These are phyloP conservation scores for Suhomyces ambrosiae DNA, from an alignment of 1,139 yeast genomes.

Conservation along the genomic window DNA sequence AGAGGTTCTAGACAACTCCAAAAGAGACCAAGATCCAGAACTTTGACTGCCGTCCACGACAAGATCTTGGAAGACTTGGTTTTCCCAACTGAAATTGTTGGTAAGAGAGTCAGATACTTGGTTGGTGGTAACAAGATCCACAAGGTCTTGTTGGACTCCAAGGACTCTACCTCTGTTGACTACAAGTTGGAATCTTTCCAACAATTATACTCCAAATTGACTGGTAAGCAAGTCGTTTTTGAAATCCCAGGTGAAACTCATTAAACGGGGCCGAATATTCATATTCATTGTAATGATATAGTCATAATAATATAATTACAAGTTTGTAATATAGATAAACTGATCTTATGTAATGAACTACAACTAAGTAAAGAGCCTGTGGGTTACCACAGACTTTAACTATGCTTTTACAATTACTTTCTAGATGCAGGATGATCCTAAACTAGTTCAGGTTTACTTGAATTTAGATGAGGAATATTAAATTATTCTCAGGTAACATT, in stretches of 20 bases:
- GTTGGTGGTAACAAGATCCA: slow-evolving; percentile 99
- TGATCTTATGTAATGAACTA: background rate
- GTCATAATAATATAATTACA: slow-evolving; percentile 12
- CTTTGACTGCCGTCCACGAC: slow-evolving; percentile 98
- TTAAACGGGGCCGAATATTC: slow-evolving; percentile 25
- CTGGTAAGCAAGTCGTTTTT: slow-evolving; percentile 99
- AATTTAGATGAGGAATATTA: too few species aligned
- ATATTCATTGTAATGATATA: slow-evolving; percentile 12
- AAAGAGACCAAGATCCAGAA: slow-evolving; percentile 99
- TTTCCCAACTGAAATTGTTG: slow-evolving; percentile 98
- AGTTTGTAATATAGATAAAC: slow-evolving; percentile 3
- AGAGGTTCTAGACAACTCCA: slow-evolving; percentile 89
- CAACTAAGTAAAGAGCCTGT: too few species aligned
- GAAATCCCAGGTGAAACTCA: slow-evolving; percentile 80
- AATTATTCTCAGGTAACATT: too few species aligned
- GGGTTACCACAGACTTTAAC: too few species aligned
- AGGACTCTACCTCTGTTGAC: slow-evolving; percentile 96
- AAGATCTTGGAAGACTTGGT: slow-evolving; percentile 98
- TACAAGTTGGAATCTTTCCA: slow-evolving; percentile 99
- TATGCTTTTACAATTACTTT: too few species aligned
- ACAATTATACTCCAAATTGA: slow-evolving; percentile 96
- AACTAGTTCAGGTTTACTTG: too few species aligned
- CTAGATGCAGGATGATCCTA: too few species aligned
- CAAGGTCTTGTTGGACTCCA: slow-evolving; percentile 97
- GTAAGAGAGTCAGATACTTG: slow-evolving; percentile 99